Evolutionary conservation across 2,329 filamentous ascomycete genomes (phyloP).

Genomic region (Gnomoniopsis smithogilvyi): DNA sequence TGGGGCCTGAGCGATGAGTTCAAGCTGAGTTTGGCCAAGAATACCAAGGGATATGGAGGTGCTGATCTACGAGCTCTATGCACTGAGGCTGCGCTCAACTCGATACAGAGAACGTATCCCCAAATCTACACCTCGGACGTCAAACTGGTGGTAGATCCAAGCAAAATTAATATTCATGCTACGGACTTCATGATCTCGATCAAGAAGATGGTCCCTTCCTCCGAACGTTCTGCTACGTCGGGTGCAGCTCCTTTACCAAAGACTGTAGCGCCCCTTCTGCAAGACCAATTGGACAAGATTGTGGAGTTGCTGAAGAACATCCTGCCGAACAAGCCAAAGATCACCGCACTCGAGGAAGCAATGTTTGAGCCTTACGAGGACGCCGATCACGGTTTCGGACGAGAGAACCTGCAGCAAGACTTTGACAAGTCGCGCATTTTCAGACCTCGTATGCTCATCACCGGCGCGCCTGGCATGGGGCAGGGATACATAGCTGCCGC

Average conservation of each 20-base stretch:
- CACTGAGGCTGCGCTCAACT: slow-evolving; percentile 92
- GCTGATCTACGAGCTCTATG: slow-evolving; percentile 91
- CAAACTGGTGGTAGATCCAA: slow-evolving; percentile 84
- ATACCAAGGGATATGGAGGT: slow-evolving; percentile 95
- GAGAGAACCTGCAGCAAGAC: slow-evolving; percentile 70
- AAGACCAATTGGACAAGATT: slow-evolving; percentile 68
- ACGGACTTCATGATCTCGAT: slow-evolving; percentile 97
- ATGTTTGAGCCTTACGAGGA: slow-evolving; percentile 86
- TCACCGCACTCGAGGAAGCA: slow-evolving; percentile 89
- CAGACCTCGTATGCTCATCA: slow-evolving; percentile 80
- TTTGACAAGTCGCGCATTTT: slow-evolving; percentile 89
- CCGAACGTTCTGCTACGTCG: slow-evolving; percentile 82
- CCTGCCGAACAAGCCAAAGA: slow-evolving; percentile 79
- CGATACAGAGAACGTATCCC: slow-evolving; percentile 91
- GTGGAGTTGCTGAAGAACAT: slow-evolving; percentile 68
- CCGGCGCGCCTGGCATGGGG: slow-evolving; percentile 85
- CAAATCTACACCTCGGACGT: slow-evolving; percentile 92
- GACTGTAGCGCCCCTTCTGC: slow-evolving; percentile 76
- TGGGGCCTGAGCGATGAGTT: slow-evolving; percentile 82
- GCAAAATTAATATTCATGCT: slow-evolving; percentile 79
- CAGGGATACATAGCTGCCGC: slow-evolving; percentile 86
- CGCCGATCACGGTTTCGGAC: slow-evolving; percentile 76
- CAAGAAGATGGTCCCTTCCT: slow-evolving; percentile 94
- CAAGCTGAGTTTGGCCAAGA: slow-evolving; percentile 77
- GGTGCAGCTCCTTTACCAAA: slow-evolving; percentile 78